phyloP scores from a whole-genome alignment of 352 stramenopile genomes.

The Thalassiosira oceanica region DNA sequence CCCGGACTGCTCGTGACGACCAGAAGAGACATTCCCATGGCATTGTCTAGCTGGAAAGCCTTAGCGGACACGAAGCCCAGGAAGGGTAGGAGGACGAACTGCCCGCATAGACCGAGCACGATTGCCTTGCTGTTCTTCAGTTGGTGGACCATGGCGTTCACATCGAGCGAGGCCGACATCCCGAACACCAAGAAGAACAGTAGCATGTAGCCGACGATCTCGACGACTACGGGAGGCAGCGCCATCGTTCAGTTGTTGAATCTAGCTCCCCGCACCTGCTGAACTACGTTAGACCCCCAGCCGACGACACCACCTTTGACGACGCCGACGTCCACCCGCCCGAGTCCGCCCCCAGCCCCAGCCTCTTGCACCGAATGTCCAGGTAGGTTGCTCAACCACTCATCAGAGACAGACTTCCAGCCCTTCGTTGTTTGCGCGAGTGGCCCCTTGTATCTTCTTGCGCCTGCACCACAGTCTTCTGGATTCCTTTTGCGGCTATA shows the following conservation, averaged over 20 bases:
- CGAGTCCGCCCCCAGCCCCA: too few relatives aligned
- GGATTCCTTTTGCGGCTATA: too few relatives aligned
- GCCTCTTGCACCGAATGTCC: too few relatives aligned
- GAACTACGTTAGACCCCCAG: too few relatives aligned
- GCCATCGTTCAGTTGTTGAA: conserved; percentile 13
- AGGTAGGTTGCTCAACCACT: too few relatives aligned
- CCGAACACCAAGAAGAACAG: conserved; percentile 82
- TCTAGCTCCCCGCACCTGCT: too few relatives aligned
- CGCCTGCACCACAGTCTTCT: too few relatives aligned
- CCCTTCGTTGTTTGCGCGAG: too few relatives aligned
- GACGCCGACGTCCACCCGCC: too few relatives aligned
- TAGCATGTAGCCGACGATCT: conserved; percentile 58
- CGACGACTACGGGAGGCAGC: conserved; percentile 27
- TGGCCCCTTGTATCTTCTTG: too few relatives aligned
- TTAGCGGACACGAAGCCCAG: conserved; percentile 73
- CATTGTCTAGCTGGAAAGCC: conserved; percentile 52
- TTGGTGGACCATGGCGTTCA: conserved; percentile 53
- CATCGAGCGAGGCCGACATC: conserved; percentile 77
- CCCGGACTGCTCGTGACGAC: conserved; percentile 76
- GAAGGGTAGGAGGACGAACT: conserved; percentile 80
- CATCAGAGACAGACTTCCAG: too few relatives aligned
- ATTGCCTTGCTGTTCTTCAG: conserved; percentile 68
- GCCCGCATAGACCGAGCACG: conserved; percentile 63
- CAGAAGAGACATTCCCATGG: conserved; percentile 76
- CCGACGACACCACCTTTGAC: too few relatives aligned